Conservation (phyloP, 768 basidiomycete genomes). For the Daedaleopsis sinensis region DNA sequence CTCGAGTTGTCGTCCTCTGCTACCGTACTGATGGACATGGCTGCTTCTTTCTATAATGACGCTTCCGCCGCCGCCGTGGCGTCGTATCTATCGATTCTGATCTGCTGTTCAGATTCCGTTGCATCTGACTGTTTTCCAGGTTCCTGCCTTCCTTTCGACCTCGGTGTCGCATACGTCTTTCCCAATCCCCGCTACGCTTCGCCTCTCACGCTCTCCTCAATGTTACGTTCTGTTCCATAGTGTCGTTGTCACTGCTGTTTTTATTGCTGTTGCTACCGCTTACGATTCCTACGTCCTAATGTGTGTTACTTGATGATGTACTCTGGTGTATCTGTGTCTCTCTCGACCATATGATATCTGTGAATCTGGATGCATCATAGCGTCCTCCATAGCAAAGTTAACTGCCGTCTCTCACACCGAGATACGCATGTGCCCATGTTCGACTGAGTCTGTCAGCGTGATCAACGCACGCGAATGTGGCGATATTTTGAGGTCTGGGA, state of each 20-base stretch:
- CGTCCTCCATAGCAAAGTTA: too few species aligned
- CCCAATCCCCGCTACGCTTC: neutral
- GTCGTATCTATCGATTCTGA: conserved; percentile 14
- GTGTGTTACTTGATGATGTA: conserved; percentile 16
- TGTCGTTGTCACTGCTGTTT: conserved; percentile 5
- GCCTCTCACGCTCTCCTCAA: conserved; percentile 12
- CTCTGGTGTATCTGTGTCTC: conserved; percentile 9
- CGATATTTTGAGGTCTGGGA: neutral
- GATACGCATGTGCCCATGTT: too few species aligned
- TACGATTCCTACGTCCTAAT: conserved; percentile 19
- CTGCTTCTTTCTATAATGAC: conserved; percentile 11
- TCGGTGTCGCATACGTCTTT: neutral
- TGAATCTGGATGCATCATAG: too few species aligned
- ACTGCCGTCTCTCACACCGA: too few species aligned
- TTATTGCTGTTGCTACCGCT: conserved; percentile 9
- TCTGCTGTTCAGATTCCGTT: conserved; percentile 8
- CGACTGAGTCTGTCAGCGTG: neutral
- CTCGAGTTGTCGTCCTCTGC: conserved; percentile 9
- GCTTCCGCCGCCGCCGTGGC: conserved; percentile 9
- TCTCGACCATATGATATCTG: neutral
- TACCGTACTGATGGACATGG: conserved; percentile 19
- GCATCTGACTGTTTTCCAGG: conserved; percentile 8
- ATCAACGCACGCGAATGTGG: neutral
- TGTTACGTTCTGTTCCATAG: conserved; percentile 5
- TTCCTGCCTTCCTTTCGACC: conserved; percentile 2